These are phyloP conservation scores for Eragrostis tef DNA, from an alignment of 202 grass and related monocot genomes.

Conservation along the genomic window DNA sequence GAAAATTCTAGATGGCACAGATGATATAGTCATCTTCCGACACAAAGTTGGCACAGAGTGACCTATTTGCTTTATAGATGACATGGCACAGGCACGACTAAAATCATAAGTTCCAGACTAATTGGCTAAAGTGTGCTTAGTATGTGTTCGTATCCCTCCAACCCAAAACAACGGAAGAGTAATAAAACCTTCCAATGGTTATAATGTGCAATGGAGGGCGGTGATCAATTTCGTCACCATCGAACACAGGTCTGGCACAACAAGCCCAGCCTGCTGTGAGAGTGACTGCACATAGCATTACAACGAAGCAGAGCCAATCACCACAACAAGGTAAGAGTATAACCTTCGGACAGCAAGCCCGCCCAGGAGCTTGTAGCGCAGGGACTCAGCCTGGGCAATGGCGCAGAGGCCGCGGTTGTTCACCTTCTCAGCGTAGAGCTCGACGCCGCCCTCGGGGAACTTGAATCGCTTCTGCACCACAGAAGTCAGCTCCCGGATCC, in stretches of 20 bases:
- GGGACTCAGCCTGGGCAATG: slow-evolving; percentile 82
- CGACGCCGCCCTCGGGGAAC: slow-evolving; percentile 73
- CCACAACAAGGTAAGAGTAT: not conserved
- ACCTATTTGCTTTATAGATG: slow-evolving; percentile 96
- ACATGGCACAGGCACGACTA: slow-evolving; percentile 16
- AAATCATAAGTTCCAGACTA: not conserved
- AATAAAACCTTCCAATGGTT: slow-evolving; percentile 13
- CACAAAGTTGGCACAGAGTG: slow-evolving; percentile 73
- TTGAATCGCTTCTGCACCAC: slow-evolving; percentile 90
- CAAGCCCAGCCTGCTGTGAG: slow-evolving; percentile 63
- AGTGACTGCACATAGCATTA: slow-evolving; percentile 47
- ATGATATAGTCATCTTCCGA: slow-evolving; percentile 86
- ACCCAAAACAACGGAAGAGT: slow-evolving; percentile 34
- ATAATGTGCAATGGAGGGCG: slow-evolving; percentile 18
- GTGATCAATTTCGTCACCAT: slow-evolving; percentile 64
- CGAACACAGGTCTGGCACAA: slow-evolving; percentile 64
- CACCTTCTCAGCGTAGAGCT: slow-evolving; percentile 89
- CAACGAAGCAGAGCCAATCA: not conserved
- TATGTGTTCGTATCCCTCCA: slow-evolving; percentile 44
- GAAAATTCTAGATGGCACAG: slow-evolving; percentile 32
- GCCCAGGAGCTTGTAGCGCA: slow-evolving; percentile 85
- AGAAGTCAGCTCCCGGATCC: slow-evolving; percentile 74
- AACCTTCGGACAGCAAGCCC: slow-evolving; percentile 85
- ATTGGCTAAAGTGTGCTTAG: not conserved
- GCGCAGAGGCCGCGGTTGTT: slow-evolving; percentile 85